phyloP scores from a whole-genome alignment of 495 filamentous ascomycete genomes.

The Acidomyces sp. region DNA sequence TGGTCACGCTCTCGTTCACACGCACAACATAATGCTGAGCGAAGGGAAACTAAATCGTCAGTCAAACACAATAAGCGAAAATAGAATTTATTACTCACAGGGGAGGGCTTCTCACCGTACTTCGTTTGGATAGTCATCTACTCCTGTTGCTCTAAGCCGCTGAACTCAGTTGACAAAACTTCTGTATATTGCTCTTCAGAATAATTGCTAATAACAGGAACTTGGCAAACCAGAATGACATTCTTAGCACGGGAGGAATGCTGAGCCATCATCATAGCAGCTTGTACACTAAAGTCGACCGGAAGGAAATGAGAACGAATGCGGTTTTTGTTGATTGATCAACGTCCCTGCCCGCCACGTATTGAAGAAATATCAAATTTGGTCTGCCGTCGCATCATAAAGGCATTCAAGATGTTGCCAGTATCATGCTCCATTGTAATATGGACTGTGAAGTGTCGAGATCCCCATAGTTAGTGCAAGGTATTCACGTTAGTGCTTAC shows the following conservation, averaged over 20 bases:
- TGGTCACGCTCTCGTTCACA: conserved; percentile 59
- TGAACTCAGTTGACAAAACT: conserved; percentile 40
- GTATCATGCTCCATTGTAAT: conserved; percentile 75
- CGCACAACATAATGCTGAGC: conserved; percentile 53
- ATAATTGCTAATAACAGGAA: conserved; percentile 28
- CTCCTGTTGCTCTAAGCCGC: conserved; percentile 55
- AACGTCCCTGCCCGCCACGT: conserved; percentile 40
- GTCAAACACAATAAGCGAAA: conserved; percentile 3
- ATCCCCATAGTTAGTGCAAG: conserved; percentile 39
- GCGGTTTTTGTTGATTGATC: conserved; percentile 33
- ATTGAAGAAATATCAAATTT: conserved; percentile 43
- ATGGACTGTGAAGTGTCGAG: conserved; percentile 43
- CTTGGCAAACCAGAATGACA: conserved; percentile 47
- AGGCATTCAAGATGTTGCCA: conserved; percentile 66
- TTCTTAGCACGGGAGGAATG: conserved; percentile 48
- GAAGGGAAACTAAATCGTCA: conserved; percentile 43
- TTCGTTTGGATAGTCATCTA: conserved; percentile 55
- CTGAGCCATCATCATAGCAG: no score
- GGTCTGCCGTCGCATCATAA: no score
- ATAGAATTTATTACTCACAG: conserved; percentile 38
- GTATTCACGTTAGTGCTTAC: conserved; percentile 54
- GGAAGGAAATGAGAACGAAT: conserved; percentile 43
- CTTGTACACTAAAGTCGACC: conserved; percentile 48
- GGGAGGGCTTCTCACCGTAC: conserved; percentile 52
- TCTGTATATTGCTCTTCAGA: conserved; percentile 39